phyloP scores from a whole-genome alignment of 257 asterid species.

The Fraxinus quadrangulata region DNA sequence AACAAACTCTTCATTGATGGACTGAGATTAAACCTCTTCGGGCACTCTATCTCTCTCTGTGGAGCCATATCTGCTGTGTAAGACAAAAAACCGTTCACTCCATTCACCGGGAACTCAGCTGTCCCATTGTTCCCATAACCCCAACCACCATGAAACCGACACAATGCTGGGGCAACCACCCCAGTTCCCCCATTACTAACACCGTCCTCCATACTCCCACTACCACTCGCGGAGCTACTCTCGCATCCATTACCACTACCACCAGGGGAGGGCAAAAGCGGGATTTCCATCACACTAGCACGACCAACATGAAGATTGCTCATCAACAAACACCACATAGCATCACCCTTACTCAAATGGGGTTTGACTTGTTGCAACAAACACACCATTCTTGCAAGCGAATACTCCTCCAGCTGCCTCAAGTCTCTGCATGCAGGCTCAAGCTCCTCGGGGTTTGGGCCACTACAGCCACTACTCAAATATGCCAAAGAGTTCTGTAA shows the following conservation, averaged over 20 bases:
- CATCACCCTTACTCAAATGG: conserved; percentile 75
- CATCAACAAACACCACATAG: conserved; percentile 96
- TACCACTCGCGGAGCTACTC: conserved; percentile 36
- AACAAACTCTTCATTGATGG: conserved; percentile 84
- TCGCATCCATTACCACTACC: conserved; percentile 37
- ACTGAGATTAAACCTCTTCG: conserved; percentile 84
- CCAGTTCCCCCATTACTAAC: conserved; percentile 55
- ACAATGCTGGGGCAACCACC: conserved; percentile 73
- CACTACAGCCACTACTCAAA: conserved; percentile 42
- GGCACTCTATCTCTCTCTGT: conserved; percentile 85
- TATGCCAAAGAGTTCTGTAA: conserved; percentile 75
- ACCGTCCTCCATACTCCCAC: conserved; percentile 39
- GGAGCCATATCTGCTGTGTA: conserved; percentile 60
- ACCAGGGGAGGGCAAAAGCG: conserved; percentile 53
- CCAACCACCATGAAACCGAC: conserved; percentile 91
- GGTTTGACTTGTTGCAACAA: conserved; percentile 87
- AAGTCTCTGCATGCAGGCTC: conserved; percentile 58
- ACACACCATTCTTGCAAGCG: conserved; percentile 82
- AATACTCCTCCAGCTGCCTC: conserved; percentile 81
- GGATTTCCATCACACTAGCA: conserved; percentile 89
- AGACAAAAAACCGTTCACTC: conserved; percentile 51
- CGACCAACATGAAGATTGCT: conserved; percentile 86
- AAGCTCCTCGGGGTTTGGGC: conserved; percentile 39
- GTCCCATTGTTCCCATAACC: conserved; percentile 76
- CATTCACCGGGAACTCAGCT: conserved; percentile 61